These are phyloP conservation scores for Annulohypoxylon stygium DNA, from an alignment of 495 filamentous ascomycete genomes.

Conservation along the genomic window DNA sequence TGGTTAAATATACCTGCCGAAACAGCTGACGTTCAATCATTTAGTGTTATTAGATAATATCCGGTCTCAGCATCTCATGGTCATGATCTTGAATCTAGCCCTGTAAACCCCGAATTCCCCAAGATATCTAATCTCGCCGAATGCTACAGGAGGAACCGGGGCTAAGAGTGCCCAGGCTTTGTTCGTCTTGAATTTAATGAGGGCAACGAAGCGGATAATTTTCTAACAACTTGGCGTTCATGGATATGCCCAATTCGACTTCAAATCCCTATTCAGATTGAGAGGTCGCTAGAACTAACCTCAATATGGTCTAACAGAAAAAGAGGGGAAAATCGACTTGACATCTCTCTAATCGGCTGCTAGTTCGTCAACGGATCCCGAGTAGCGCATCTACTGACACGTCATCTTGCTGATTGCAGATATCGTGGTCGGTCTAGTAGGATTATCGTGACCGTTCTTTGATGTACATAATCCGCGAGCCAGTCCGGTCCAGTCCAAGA, in stretches of 20 bases:
- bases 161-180: slow-evolving; percentile 16
- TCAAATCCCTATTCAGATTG: not conserved
- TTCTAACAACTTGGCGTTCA: slow-evolving; percentile 5
- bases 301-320: not conserved
- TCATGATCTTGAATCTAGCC: slow-evolving; percentile 12
- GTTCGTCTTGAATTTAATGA: slow-evolving; percentile 26
- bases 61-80: slow-evolving; percentile 19
- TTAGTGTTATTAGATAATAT: slow-evolving; percentile 26
- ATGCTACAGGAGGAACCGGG: slow-evolving; percentile 19
- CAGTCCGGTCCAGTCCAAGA: slow-evolving; percentile 1
- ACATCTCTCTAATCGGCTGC: slow-evolving; percentile 13
- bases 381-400: slow-evolving; percentile 34
- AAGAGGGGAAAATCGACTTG: not conserved
- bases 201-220: slow-evolving; percentile 3
- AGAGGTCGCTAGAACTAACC: not conserved
- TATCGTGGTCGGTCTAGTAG: slow-evolving; percentile 27
- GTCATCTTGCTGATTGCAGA: slow-evolving; percentile 43
- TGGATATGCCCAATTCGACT: slow-evolving; percentile 5
- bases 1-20: not conserved
- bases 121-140: slow-evolving; percentile 34
- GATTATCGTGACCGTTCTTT: slow-evolving; percentile 20
- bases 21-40: slow-evolving; percentile 3
- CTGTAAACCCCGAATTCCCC: slow-evolving; percentile 14
- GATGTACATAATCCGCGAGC: slow-evolving; percentile 21
- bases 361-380: slow-evolving; percentile 13